Evolutionary conservation across 257 asterid species (phyloP), one percentile per base, ranked within the genome.

Genomic region (Dorcoceras hygrometricum): DNA sequence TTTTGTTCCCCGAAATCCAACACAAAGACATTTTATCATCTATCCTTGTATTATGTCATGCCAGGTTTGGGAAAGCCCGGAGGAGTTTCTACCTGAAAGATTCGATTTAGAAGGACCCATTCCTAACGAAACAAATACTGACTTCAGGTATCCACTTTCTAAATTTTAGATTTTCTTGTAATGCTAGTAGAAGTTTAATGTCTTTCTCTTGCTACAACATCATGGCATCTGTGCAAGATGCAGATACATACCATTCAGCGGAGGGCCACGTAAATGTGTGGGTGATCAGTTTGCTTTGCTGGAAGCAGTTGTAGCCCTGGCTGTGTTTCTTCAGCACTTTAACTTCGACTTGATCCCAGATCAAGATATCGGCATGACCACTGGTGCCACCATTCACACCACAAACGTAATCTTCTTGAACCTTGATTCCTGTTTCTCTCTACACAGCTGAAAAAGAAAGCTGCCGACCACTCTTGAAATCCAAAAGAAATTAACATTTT

Each of bases 371-470:
- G 73, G 90, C 77, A 93, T 90, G 97, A 93, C 99, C 50, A 93
- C 97, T 24, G 97, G 97, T 63, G 99, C 99, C 77, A 93, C 98
- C 19, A 93, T 93, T 73, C 98, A 93, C 80, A 93, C 98, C 3
- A 82, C 96, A 61, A 88, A 93, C 53, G 99, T 90, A 86, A 86
- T 14, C 50, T 34, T 32, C 54, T 31, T 54, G 54, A 65, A 54
- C 55, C 31, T 6, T 9, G 50, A 36, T 67, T 14, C 51, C 58
- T 59, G 3, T 19, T 32, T 34, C n/a, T n/a, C n/a, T n/a, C n/a
- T n/a, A n/a, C n/a, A n/a, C n/a, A n/a, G n/a, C n/a, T n/a, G n/a
- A n/a, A n/a, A n/a, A n/a, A n/a, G n/a, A n/a, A n/a, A n/a, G n/a
- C n/a, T n/a, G n/a, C n/a, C n/a, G n/a, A n/a, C n/a, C n/a, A n/a